Percentiles rank a stretch among this genome's conserved stretches.
phyloP scores from a whole-genome alignment of 2,329 filamentous ascomycete species.

The Beauveria scarabaeidicola region DNA sequence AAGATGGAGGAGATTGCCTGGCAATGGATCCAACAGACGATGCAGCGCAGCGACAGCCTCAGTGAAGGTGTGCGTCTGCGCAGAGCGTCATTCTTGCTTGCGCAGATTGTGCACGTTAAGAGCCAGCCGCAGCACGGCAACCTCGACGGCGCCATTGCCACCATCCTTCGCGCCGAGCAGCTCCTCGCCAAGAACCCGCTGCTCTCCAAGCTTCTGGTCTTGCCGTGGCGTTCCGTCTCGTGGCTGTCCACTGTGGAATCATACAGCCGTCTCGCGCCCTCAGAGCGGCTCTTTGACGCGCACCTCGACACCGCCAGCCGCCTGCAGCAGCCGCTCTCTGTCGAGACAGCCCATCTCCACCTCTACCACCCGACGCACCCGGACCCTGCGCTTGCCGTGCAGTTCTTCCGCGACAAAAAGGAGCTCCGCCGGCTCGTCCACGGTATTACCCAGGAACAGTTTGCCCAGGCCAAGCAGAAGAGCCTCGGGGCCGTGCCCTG shows the following conservation, averaged over 20 bases:
- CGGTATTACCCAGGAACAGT: background rate
- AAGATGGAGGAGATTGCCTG: constrained; percentile 42
- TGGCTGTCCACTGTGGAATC: constrained; percentile 45
- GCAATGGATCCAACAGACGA: constrained; percentile 41
- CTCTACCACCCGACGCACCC: constrained; percentile 47
- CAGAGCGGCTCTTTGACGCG: constrained; percentile 41
- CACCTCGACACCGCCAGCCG: constrained; percentile 40
- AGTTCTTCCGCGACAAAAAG: constrained; percentile 32
- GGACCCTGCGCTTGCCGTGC: constrained; percentile 36
- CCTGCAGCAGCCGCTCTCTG: constrained; percentile 26
- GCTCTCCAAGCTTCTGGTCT: constrained; percentile 29
- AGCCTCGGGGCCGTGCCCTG: constrained; percentile 27
- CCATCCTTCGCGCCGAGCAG: constrained; percentile 38
- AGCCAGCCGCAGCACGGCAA: constrained; percentile 31
- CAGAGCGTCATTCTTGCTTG: constrained; percentile 23
- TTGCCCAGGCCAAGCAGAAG: constrained; percentile 18
- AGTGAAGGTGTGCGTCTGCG: constrained; percentile 15
- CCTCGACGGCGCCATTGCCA: constrained; percentile 41
- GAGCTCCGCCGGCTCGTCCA: constrained; percentile 21
- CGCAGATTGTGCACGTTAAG: constrained; percentile 34
- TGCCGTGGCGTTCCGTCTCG: constrained; percentile 40
- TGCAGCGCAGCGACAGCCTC: constrained; percentile 19
- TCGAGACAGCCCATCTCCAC: constrained; percentile 46
- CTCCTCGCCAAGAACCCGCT: constrained; percentile 29
- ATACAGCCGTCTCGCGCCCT: constrained; percentile 35